Evolutionary conservation across 768 basidiomycete species (phyloP), one percentile per base, ranked within the genome.

Genomic region (Strobilomyces dryophilus): DNA sequence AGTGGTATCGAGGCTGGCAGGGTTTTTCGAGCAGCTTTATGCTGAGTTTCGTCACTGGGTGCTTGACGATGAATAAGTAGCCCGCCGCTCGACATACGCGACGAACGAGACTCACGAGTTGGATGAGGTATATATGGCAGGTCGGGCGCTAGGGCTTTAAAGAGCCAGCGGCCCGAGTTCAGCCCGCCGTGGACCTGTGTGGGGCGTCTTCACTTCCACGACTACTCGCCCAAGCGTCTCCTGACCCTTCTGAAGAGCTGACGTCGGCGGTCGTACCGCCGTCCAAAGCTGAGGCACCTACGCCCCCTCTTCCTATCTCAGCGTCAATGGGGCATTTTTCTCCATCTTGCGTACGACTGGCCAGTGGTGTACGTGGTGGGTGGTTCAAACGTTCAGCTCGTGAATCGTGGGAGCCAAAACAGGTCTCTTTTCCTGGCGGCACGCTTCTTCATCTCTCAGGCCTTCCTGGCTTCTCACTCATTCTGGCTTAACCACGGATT

Each of bases 11-110:
- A 54, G 83, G n/a, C 76, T 77, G 12, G 79, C 66, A 15, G 79
- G 74, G 4, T 76, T 73, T 67, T 97, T 92, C 55, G n/a, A 95
- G 77, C 3, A 76, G 77, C 21, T 77, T 81, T 17, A 95, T 84
- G n/a, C 80, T 92, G 21, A 94, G 89, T 53, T 84, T 78, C 93
- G 98, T 97, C 5, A 94, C n/a, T 97, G 5, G 97, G 97, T 99
- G 97, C 95, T 99, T 5, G 7, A 29, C 17, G 27, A 26, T 32
- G 14, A 15, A 20, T 17, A 47, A 20, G 20, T 40, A 15, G 4
- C n/a, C 18, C 2, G 20, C 3, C 20, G 20, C 2, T 21, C 8
- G 20, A 21, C 39, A 10, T 3, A 20, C 8, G 5, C 9, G 8
- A 21, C 1, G 37, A 9, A 2, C 7, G 35, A 17, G 29, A 61